Conservation (phyloP, 2,329 filamentous ascomycete genomes). For the Phialocephala sp. region DNA sequence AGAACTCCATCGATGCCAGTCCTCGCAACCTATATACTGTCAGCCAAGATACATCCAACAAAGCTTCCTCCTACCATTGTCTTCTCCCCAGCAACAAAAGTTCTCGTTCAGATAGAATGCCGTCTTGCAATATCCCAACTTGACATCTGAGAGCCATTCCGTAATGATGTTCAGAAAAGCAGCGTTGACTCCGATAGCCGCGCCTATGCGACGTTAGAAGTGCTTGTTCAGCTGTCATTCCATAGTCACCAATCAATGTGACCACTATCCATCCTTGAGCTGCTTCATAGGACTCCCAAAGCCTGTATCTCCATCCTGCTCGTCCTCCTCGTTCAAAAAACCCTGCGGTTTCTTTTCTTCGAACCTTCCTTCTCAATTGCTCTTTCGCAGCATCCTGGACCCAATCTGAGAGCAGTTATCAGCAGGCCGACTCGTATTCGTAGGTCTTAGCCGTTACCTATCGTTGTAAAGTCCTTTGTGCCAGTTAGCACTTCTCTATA, state of each 20-base stretch:
- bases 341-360: constrained; percentile 73
- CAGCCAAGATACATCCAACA: constrained; percentile 27
- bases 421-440: constrained; percentile 40
- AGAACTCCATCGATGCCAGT: constrained; percentile 90
- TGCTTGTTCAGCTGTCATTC: neutral
- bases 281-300: constrained; percentile 90
- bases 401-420: constrained; percentile 71
- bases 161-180: constrained; percentile 94
- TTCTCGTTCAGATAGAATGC: constrained; percentile 96
- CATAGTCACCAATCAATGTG: constrained; percentile 73
- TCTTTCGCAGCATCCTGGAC: constrained; percentile 96
- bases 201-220: constrained; percentile 52
- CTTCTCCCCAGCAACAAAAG: constrained; percentile 98
- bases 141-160: constrained; percentile 96
- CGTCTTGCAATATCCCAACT: constrained; percentile 92
- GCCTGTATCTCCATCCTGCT: constrained; percentile 77
- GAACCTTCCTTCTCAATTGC: constrained; percentile 78
- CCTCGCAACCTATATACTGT: constrained; percentile 68
- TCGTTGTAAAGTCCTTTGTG: constrained; percentile 86
- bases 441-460: constrained; percentile 57
- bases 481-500: constrained; percentile 21
- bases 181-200: constrained; percentile 91
- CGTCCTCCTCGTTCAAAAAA: constrained; percentile 71
- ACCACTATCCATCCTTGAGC: constrained; percentile 98
- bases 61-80: constrained; percentile 63